Base-by-base conservation (phyloP, 1,139 yeast species). In the Barnettozyma hawaiiensis region DNA sequence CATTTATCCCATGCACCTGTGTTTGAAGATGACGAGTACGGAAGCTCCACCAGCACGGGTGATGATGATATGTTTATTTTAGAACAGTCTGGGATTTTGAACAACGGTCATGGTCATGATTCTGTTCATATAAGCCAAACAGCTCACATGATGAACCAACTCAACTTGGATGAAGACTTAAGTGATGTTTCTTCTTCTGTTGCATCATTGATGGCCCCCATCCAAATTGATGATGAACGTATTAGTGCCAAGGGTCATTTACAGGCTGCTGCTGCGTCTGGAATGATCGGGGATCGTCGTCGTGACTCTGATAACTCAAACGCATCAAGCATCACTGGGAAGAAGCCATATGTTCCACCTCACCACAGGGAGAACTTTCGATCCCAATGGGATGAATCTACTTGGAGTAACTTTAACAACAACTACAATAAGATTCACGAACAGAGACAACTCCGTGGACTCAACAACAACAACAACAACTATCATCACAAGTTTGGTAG, bases 341-440 rank as follows among this genome's bases (percentile, higher is more conserved):
- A 56, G 40, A 60, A 54, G 24, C 63, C 63, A 36, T 72, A 72
- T 48, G 62, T 72, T 14, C 76, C 75, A 24, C 77, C 77, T 11
- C 76, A 72, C 47, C 75, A 70, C 44, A 62, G 77, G 50, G 62
- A 47, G 16, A 50, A 46, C 26, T 52, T 42, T 37, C 51, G 48
- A 32, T 39, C 49, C 3, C 35, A 35, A 10, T 31, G 37, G 39
- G 46, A 44, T 36, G 41, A 47, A 8, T 31, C 41, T 23, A 15
- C 51, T 36, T 52, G 58, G 56, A 52, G 46, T 20, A 40, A 52
- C 39, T 42, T 46, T 46, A 35, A 42, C 33, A 35, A 51, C 19
- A 44, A 40, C 10, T 45, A 46, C 18, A 40, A 23, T 16, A 26
- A 31, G 22, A 28, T 40, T 29, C 32, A 45, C 23, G 36, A 44